These are phyloP conservation scores for Raffaelea albimanens DNA, from an alignment of 2,329 filamentous ascomycete genomes.

Conservation along the genomic window DNA sequence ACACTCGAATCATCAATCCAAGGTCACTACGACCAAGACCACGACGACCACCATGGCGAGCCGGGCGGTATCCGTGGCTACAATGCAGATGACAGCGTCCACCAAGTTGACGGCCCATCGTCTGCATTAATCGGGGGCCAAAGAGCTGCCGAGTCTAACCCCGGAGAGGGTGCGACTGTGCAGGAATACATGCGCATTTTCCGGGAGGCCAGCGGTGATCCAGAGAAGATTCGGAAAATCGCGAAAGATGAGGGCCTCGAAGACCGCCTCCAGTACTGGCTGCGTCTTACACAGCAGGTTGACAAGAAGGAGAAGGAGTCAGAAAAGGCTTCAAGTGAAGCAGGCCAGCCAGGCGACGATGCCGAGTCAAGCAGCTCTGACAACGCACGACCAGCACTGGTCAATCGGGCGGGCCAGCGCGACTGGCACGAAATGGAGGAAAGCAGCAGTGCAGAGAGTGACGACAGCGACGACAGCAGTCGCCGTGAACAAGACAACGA, in stretches of 20 bases:
- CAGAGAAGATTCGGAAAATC: slow-evolving; percentile 47
- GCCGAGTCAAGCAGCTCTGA: neutral
- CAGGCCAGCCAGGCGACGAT: neutral
- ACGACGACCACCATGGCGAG: too few species aligned
- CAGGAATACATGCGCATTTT: slow-evolving; percentile 46
- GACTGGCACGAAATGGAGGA: slow-evolving; percentile 1
- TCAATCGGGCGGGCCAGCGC: neutral
- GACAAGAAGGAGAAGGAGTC: slow-evolving; percentile 11
- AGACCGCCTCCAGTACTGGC: slow-evolving; percentile 50
- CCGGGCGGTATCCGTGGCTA: too few species aligned
- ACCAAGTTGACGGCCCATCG: too few species aligned
- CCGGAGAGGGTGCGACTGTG: slow-evolving; percentile 15
- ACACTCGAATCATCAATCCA: neutral
- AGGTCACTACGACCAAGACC: too few species aligned
- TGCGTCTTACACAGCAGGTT: slow-evolving; percentile 39
- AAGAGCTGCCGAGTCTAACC: neutral
- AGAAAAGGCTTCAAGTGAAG: neutral
- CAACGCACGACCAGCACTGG: neutral
- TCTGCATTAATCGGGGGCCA: too few species aligned
- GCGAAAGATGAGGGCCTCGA: slow-evolving; percentile 51
- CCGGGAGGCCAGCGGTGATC: slow-evolving; percentile 49
- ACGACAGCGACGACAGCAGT: neutral
- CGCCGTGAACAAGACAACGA: too few species aligned
- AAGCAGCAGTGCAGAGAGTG: neutral
- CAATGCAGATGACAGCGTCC: too few species aligned